Conservation (phyloP, 805 yeast genomes). For the Cyberlindnera sargentensis region DNA sequence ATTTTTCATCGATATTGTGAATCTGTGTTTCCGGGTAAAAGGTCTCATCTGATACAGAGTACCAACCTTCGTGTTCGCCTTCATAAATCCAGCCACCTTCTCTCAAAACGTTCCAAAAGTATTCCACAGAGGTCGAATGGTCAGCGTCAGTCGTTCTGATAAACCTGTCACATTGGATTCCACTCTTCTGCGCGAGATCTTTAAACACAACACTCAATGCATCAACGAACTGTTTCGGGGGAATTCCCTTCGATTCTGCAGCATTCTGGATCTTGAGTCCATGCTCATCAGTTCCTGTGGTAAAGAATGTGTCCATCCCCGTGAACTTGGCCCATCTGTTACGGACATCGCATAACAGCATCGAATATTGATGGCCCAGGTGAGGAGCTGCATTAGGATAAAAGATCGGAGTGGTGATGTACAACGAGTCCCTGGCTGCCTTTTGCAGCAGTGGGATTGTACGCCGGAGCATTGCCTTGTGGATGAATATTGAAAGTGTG, state of each 20-base stretch:
- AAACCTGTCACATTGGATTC: constrained; percentile 64
- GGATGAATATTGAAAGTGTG: neutral
- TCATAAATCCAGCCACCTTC: constrained; percentile 65
- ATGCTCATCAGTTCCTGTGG: constrained; percentile 97
- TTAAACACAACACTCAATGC: constrained; percentile 56
- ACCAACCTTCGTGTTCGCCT: constrained; percentile 91
- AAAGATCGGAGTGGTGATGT: constrained; percentile 86
- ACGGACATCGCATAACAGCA: constrained; percentile 75
- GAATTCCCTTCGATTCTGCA: constrained; percentile 46
- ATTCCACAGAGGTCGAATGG: constrained; percentile 57
- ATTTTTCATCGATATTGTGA: constrained; percentile 26
- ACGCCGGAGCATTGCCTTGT: constrained; percentile 5
- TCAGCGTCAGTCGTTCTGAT: constrained; percentile 87
- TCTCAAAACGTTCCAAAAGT: constrained; percentile 61
- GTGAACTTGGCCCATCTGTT: constrained; percentile 61
- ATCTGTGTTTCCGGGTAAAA: constrained; percentile 84
- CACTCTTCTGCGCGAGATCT: constrained; percentile 48
- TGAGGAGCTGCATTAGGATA: constrained; percentile 96
- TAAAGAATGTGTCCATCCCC: constrained; percentile 41
- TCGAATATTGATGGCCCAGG: constrained; percentile 85
- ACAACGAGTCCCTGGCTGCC: constrained; percentile 20
- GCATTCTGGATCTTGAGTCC: constrained; percentile 91
- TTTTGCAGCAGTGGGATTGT: constrained; percentile 4
- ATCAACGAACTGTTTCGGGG: constrained; percentile 75
- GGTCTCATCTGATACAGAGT: constrained; percentile 88